Percentiles rank a stretch among this genome's conserved stretches.
Conservation (phyloP, 768 basidiomycete genomes). For the Calocybe indica region DNA sequence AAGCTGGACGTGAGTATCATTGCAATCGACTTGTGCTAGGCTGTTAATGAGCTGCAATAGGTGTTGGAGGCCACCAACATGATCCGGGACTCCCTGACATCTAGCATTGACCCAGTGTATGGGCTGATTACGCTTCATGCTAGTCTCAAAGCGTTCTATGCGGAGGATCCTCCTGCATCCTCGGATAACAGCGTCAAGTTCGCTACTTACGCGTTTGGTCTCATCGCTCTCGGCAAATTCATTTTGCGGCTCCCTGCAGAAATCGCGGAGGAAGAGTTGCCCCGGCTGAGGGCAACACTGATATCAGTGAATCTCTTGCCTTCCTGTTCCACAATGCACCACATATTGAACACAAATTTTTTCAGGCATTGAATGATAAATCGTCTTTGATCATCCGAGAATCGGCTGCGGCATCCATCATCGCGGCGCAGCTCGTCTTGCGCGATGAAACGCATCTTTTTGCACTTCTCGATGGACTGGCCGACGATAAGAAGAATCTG, state of each 20-base stretch:
- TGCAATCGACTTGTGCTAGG: background rate
- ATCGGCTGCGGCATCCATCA: constrained; percentile 76
- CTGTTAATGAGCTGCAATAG: constrained; percentile 27
- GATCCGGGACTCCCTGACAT: constrained; percentile 69
- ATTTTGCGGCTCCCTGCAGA: constrained; percentile 75
- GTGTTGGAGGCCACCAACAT: constrained; percentile 79
- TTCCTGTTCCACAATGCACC: background rate
- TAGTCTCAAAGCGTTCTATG: constrained; percentile 58
- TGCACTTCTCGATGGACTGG: constrained; percentile 69
- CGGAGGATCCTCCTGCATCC: constrained; percentile 36
- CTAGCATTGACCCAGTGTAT: constrained; percentile 75
- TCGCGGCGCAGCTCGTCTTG: constrained; percentile 78
- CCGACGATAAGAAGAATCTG: constrained; percentile 89
- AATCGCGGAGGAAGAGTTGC: constrained; percentile 83
- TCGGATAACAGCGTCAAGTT: constrained; percentile 51
- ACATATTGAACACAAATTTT: constrained; percentile 4
- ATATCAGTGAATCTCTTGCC: constrained; percentile 46
- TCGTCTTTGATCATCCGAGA: constrained; percentile 77
- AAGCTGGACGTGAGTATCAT: constrained; percentile 52
- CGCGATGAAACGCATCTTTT: constrained; percentile 83
- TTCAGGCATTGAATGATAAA: constrained; percentile 64
- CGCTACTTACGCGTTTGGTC: constrained; percentile 72
- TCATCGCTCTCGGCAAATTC: constrained; percentile 80
- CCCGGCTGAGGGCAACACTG: constrained; percentile 65
- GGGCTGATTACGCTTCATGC: constrained; percentile 81